Percentiles rank a stretch among this genome's conserved stretches.
phyloP scores from a whole-genome alignment of 495 filamentous ascomycete species.

The Penicillium waksmanii region DNA sequence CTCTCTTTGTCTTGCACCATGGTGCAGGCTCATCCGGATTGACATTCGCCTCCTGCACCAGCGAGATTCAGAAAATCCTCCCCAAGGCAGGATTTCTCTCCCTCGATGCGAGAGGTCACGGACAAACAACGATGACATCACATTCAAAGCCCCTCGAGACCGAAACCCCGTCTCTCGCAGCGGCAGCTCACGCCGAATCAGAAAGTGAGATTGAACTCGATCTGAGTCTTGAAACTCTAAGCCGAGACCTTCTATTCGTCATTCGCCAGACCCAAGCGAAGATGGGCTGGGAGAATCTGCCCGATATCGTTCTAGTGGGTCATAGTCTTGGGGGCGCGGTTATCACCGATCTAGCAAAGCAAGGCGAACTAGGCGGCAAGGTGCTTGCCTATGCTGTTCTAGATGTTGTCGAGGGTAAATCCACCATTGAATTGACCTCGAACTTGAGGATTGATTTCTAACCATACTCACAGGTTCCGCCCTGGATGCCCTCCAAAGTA shows the following conservation, averaged over 20 bases:
- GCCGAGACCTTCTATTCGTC: slow-evolving; percentile 71
- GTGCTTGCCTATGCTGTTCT: slow-evolving; percentile 88
- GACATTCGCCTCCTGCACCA: slow-evolving; percentile 80
- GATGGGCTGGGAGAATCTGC: slow-evolving; percentile 73
- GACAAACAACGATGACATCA: slow-evolving; percentile 60
- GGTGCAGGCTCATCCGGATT: slow-evolving; percentile 88
- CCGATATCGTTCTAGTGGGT: slow-evolving; percentile 82
- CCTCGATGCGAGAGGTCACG: slow-evolving; percentile 85
- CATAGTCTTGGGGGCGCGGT: slow-evolving; percentile 97
- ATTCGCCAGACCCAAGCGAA: slow-evolving; percentile 62
- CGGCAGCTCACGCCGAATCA: slow-evolving; percentile 27
- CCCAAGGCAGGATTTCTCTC: slow-evolving; percentile 84
- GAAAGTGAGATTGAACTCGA: slow-evolving; percentile 51
- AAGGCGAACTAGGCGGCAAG: slow-evolving; percentile 62
- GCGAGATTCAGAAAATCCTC: slow-evolving; percentile 74
- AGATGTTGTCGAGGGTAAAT: slow-evolving; percentile 86
- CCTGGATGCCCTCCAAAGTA: slow-evolving; percentile 92
- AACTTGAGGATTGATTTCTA: slow-evolving; percentile 3
- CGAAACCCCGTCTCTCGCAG: slow-evolving; percentile 19
- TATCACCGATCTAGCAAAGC: slow-evolving; percentile 78
- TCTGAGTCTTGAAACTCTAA: slow-evolving; percentile 69
- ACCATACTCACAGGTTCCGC: slow-evolving; percentile 56
- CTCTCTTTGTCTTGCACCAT: slow-evolving; percentile 88
- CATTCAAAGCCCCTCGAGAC: slow-evolving; percentile 14
- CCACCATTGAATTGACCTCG: not conserved